A percentile compares a stretch with the other conserved stretches of the same genome.
Evolutionary conservation across 2,329 filamentous ascomycete genomes (phyloP).

Genomic region (Cladosporium sp.): DNA sequence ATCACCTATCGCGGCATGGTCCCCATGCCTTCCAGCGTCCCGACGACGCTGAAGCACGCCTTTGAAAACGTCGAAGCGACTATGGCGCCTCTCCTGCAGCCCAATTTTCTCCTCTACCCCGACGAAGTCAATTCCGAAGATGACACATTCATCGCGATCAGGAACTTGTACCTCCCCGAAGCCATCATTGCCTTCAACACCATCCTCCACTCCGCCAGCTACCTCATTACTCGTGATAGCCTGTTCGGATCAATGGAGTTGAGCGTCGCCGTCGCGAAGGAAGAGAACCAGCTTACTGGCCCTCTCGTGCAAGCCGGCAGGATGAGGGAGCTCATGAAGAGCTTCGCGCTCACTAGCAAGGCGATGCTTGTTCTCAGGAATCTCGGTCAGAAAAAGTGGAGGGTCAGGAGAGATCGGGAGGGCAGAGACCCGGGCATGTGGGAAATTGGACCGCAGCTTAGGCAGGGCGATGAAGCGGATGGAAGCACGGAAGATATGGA

Average conservation of each 20-base stretch:
- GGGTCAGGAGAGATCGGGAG: constrained; percentile 36
- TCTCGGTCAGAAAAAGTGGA: constrained; percentile 27
- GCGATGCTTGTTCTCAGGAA: constrained; percentile 53
- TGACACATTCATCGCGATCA: constrained; percentile 54
- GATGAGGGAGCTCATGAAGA: constrained; percentile 43
- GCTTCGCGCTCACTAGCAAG: constrained; percentile 71
- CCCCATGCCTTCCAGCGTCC: constrained; percentile 18
- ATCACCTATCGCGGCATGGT: constrained; percentile 27
- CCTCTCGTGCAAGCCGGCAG: constrained; percentile 34
- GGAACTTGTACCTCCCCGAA: constrained; percentile 77
- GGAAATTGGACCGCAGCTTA: constrained; percentile 33
- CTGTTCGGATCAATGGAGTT: constrained; percentile 84
- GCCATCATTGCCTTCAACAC: constrained; percentile 76
- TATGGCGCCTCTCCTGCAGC: constrained; percentile 32
- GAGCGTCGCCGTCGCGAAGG: constrained; percentile 60
- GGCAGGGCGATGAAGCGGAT: neutral
- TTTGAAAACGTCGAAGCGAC: constrained; percentile 35
- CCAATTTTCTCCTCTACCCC: constrained; percentile 24
- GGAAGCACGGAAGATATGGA: too few species aligned
- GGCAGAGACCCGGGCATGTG: constrained; percentile 40
- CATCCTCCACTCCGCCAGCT: constrained; percentile 72
- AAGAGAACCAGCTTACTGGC: constrained; percentile 28
- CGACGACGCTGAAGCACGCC: constrained; percentile 30
- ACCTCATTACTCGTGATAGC: constrained; percentile 65
- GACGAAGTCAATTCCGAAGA: neutral